Percentiles rank a stretch among this genome's conserved stretches.
phyloP scores from a whole-genome alignment of 441 rosid species.

The Eutrema salsugineum region DNA sequence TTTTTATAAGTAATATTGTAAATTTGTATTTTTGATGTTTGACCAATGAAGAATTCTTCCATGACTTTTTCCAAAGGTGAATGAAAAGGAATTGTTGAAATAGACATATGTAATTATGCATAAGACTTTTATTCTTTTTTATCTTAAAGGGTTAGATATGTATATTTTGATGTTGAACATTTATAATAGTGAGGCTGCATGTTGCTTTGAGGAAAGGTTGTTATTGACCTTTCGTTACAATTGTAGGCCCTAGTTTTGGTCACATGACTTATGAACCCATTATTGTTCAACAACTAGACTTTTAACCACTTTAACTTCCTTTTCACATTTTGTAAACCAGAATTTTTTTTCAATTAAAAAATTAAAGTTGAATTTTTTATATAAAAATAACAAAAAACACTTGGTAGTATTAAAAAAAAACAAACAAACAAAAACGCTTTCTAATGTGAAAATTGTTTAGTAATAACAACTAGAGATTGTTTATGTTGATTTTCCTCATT shows the following conservation, averaged over 20 bases:
- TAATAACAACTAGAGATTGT: not conserved
- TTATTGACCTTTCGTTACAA: conserved; percentile 36
- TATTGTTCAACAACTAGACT: conserved; percentile 36
- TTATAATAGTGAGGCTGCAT: conserved; percentile 4
- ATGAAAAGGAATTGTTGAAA: conserved; percentile 22
- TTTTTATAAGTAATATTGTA: not conserved
- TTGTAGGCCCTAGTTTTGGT: conserved; percentile 25
- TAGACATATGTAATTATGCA: conserved; percentile 5
- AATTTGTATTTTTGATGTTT: conserved; percentile 5
- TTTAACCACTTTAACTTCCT: conserved; percentile 31
- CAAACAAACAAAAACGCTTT: not conserved
- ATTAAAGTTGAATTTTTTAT: not conserved
- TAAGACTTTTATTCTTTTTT: not conserved
- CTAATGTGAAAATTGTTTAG: not conserved
- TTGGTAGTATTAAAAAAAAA: not conserved
- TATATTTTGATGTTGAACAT: conserved; percentile 7
- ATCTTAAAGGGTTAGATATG: conserved; percentile 16
- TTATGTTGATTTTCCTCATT: not conserved
- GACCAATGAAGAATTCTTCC: conserved; percentile 17
- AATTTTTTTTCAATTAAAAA: not conserved
- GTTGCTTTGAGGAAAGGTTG: conserved; percentile 26
- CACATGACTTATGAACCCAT: conserved; percentile 35
- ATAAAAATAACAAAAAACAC: not conserved
- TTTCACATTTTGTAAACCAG: conserved; percentile 29
- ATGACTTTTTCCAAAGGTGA: conserved; percentile 24